Evolutionary conservation across 2,329 filamentous ascomycete species (phyloP), one percentile per base, ranked within the genome.

Genomic region (Scedosporium boydii): DNA sequence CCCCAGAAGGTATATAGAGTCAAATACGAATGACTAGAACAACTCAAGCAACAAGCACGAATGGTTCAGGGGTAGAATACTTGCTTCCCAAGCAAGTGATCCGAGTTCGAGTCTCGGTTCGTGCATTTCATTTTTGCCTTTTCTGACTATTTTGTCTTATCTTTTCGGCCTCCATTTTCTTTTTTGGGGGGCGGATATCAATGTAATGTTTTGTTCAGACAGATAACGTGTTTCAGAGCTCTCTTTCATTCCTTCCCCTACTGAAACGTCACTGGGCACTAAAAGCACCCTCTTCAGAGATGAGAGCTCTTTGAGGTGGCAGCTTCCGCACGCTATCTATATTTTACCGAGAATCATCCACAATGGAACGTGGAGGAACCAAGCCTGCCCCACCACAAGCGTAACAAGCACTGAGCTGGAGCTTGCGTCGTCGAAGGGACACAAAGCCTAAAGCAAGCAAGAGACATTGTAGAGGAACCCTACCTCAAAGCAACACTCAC

Each of bases 61-160:
- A 55, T 60, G 59, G 59, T 60, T 60, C 44, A 60, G 27, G 44
- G 59, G 59, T 60, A 60, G 44, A 60, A 60, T 60, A 51, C 44
- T 60, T 53, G 59, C 59, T 60, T 60, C 59, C 59, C 59, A 60
- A 60, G 59, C 59, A 53, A 60, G 59, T 34, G 59, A 38, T 55
- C 59, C 59, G 59, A 55, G 59, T 60, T 60, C 59, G 59, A 60
- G 44, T 60, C 59, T 55, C 59, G 59, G 59, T 55, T 38, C 42
- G 46, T 51, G 58, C 58, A 60, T 48, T 48, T 18, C 16, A n/a
- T 48, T 18, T 53, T 60, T 38, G 48, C 51, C 26, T 60, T 58
- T 41, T 58, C 27, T 18, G 27, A 10, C 6, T n/a, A 18, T 18
- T 6, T 41, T 38, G 27, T n/a, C 53, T 29, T 56, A 9, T 16